Percentiles rank a stretch among this genome's conserved stretches.
These are phyloP conservation scores for Backusella luteola DNA, from an alignment of 192 early-diverging fungal species.

Conservation along the genomic window DNA sequence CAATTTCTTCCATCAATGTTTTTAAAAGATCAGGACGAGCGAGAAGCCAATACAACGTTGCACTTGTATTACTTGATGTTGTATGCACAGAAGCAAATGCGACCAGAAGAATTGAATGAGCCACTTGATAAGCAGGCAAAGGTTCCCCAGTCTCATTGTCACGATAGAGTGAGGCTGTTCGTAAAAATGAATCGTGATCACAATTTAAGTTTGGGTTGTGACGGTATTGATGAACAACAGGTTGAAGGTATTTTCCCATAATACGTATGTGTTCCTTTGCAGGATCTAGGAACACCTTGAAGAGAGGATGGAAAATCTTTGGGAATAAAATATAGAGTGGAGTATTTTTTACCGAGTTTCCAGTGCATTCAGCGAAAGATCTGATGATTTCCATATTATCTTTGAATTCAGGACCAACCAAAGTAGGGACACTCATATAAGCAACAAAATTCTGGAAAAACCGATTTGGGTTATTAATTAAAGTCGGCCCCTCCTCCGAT, in stretches of 20 bases:
- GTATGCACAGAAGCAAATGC: slow-evolving; percentile 29
- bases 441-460: slow-evolving; percentile 26
- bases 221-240: slow-evolving; percentile 9
- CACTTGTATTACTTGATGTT: slow-evolving; percentile 9
- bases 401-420: slow-evolving; percentile 19
- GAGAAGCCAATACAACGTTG: slow-evolving; percentile 17
- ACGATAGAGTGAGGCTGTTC: slow-evolving; percentile 8
- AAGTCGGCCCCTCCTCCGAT: neutral
- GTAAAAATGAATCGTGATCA: slow-evolving; percentile 6
- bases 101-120: slow-evolving; percentile 13
- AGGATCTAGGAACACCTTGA: slow-evolving; percentile 17
- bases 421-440: slow-evolving; percentile 20
- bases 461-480: neutral
- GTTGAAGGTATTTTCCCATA: slow-evolving; percentile 9
- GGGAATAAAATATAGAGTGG: slow-evolving; percentile 8
- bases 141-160: neutral
- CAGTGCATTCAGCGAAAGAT: slow-evolving; percentile 22
- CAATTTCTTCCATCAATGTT: slow-evolving; percentile 16
- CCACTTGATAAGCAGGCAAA: neutral
- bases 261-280: slow-evolving; percentile 6
- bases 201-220: neutral
- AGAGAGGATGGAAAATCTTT: slow-evolving; percentile 9
- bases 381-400: slow-evolving; percentile 18
- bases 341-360: slow-evolving; percentile 11
- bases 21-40: slow-evolving; percentile 13